phyloP scores from a whole-genome alignment of 176 grass and related monocot genomes.

The Oryza nivara region DNA sequence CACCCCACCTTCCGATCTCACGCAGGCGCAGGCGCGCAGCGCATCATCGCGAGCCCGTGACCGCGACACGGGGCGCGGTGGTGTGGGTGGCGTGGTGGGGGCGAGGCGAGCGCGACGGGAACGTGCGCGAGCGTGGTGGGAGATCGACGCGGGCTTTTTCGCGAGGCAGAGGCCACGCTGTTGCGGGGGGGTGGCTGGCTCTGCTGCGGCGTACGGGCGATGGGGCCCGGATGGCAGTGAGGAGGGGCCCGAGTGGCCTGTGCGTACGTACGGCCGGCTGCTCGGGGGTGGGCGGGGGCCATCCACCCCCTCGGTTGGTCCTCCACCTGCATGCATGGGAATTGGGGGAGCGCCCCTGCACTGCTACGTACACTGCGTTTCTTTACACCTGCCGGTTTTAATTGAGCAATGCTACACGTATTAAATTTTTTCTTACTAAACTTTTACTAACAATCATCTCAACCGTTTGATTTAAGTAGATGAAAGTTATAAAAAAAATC shows the following conservation, averaged over 20 bases:
- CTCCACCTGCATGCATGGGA: constrained; percentile 18
- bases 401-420: not conserved
- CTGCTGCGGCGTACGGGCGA: constrained; percentile 12
- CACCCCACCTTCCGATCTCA: not conserved
- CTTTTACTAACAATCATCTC: too few relatives aligned
- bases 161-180: not conserved
- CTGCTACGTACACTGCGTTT: constrained; percentile 42
- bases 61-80: constrained; percentile 18
- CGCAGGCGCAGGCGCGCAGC: too few relatives aligned
- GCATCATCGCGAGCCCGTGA: not conserved
- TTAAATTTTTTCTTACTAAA: too few relatives aligned
- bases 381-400: constrained; percentile 26
- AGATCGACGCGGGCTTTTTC: not conserved
- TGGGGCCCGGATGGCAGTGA: constrained; percentile 23
- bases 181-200: not conserved
- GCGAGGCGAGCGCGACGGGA: constrained; percentile 53
- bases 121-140: constrained; percentile 30
- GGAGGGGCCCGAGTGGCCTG: not conserved
- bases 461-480: too few relatives aligned
- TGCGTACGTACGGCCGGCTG: too few relatives aligned
- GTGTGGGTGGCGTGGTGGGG: not conserved
- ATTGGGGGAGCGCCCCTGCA: not conserved
- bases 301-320: not conserved
- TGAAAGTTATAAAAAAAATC: too few relatives aligned
- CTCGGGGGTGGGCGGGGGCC: not conserved